Evolutionary conservation across 805 yeast genomes (phyloP), one percentile per base, ranked within the genome.

Genomic region (Suhomyces sp.): DNA sequence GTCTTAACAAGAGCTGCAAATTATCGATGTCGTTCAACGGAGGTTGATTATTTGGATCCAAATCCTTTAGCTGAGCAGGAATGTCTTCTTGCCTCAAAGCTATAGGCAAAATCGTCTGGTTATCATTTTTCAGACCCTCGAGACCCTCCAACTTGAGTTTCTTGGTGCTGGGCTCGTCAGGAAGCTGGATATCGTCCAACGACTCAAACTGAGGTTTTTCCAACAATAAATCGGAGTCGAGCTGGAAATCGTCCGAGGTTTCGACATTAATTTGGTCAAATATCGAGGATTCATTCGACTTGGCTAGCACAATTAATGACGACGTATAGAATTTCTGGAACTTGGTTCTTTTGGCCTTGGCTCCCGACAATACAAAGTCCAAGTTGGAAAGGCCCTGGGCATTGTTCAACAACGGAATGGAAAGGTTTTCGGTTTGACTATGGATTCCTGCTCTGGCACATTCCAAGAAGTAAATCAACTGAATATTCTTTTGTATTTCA

Each of bases 41-140:
- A 5, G 97, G 96, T 64, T 89, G 97, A 27, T 80, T 67, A 62
- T 92, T 93, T 27, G 97, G 96, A 63, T 93, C 96, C 20, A 89
- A 56, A 1, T 59, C 60, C 48, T 69, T 72, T 46, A 88, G 71
- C 1, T 65, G 70, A 8, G 60, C 63, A 2, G 96, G 93, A 48
- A 88, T 86, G 51, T 77, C 76, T n/a, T 81, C 85, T 55, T 79
- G 84, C 51, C 77, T 78, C 33, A 80, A 54, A 0, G 87, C 87
- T 20, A 85, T 75, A 1, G 93, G 94, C 27, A 88, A 68, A 17
- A 87, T 61, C 54, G 73, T 76, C 9, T 73, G 71, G 15, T 61
- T 66, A 2, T 52, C 54, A 2, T 45, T 46, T 17, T 52, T 52
- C 7, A 55, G 60, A 9, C 62, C 64, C 21, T 71, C 54, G 19